phyloP scores from a whole-genome alignment of 1,139 yeast genomes.

The Suhomyces panamericanus region DNA sequence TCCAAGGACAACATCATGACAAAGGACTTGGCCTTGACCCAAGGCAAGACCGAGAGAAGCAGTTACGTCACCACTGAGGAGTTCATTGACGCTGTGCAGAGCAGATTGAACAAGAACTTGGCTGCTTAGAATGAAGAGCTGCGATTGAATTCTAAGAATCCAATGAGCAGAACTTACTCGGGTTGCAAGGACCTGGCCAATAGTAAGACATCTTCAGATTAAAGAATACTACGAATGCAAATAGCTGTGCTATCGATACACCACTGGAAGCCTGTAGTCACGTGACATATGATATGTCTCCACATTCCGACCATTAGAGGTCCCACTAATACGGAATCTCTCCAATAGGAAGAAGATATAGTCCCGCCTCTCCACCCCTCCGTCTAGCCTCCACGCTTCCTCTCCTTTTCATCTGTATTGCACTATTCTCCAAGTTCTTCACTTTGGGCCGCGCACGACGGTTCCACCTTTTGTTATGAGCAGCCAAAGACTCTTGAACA shows the following conservation, averaged over 20 bases:
- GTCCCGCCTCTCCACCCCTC: too few relatives aligned
- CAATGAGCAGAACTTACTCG: too few relatives aligned
- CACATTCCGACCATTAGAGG: neutral
- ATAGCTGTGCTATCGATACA: conserved; percentile 1
- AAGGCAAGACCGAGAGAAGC: conserved; percentile 64
- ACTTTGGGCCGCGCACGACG: conserved; percentile 1
- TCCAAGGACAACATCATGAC: conserved; percentile 77
- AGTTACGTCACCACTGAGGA: conserved; percentile 75
- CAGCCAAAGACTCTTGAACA: neutral
- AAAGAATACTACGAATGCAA: too few relatives aligned
- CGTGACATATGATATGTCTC: neutral
- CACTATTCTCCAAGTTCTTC: too few relatives aligned
- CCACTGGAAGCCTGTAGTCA: neutral
- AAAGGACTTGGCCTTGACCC: conserved; percentile 75
- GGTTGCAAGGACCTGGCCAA: too few relatives aligned
- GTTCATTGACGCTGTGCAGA: conserved; percentile 70
- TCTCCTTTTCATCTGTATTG: too few relatives aligned
- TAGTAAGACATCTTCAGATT: too few relatives aligned
- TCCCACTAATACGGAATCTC: too few relatives aligned
- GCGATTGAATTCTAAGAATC: too few relatives aligned
- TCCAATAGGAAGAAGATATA: too few relatives aligned
- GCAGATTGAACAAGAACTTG: conserved; percentile 41
- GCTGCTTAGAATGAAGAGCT: conserved; percentile 4
- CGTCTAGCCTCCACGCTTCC: too few relatives aligned
- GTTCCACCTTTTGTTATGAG: neutral